These are phyloP conservation scores for Corymbia calophylla DNA, from an alignment of 441 rosid genomes.

Conservation along the genomic window DNA sequence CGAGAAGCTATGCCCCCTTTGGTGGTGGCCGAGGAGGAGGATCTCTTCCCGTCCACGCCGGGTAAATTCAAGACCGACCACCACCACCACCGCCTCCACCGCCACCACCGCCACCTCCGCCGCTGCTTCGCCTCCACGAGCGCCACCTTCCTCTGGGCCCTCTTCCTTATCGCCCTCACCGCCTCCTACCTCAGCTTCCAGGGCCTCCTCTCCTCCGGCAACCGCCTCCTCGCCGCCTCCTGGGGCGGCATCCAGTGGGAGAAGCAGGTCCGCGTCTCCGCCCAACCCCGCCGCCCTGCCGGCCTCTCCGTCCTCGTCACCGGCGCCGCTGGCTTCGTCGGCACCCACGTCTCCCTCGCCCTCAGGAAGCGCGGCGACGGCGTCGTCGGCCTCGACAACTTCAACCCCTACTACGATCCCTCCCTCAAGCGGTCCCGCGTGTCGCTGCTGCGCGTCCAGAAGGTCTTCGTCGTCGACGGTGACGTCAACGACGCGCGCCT, in stretches of 20 bases:
- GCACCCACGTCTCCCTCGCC: conserved; percentile 71
- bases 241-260: conserved; percentile 97
- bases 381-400: conserved; percentile 87
- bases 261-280: conserved; percentile 66
- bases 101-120: conserved; percentile 62
- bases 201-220: conserved; percentile 74
- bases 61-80: conserved; percentile 17
- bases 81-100: conserved; percentile 40
- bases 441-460: conserved; percentile 31
- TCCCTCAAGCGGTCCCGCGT: conserved; percentile 61
- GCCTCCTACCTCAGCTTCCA: conserved; percentile 85
- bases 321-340: conserved; percentile 94
- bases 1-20: not conserved
- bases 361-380: conserved; percentile 84
- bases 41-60: not conserved
- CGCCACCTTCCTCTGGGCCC: conserved; percentile 91
- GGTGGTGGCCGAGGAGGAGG: not conserved
- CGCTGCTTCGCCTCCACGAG: conserved; percentile 81
- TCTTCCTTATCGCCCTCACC: conserved; percentile 78
- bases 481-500: conserved; percentile 74
- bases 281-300: conserved; percentile 68
- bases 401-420: conserved; percentile 81
- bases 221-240: conserved; percentile 57
- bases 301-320: conserved; percentile 82
- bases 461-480: conserved; percentile 63